phyloP scores from a whole-genome alignment of 1,284 basidiomycete species.

The Grifola frondosa region DNA sequence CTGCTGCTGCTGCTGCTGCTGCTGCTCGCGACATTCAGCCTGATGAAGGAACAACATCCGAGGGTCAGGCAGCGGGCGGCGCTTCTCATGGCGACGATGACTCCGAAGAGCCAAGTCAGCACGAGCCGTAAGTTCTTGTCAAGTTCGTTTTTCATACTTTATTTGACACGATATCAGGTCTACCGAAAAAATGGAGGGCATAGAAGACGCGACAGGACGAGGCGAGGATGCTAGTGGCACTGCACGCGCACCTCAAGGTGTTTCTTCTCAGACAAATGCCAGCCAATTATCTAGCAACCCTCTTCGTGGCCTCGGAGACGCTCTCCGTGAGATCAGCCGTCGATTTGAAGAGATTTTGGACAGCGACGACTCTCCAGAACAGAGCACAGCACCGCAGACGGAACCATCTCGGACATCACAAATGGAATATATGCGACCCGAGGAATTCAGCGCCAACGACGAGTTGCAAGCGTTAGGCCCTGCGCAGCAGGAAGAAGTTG shows the following conservation, averaged over 20 bases:
- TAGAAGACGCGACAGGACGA: too few relatives aligned
- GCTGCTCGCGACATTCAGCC: background rate
- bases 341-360: constrained; percentile 85
- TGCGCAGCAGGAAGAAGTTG: constrained; percentile 79
- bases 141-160: background rate
- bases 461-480: constrained; percentile 91
- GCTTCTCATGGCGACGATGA: too few relatives aligned
- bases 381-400: constrained; percentile 20
- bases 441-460: constrained; percentile 55
- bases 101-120: constrained; percentile 6
- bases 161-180: constrained; percentile 2
- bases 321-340: constrained; percentile 81
- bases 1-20: constrained; percentile 15
- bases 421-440: constrained; percentile 83
- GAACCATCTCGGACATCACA: constrained; percentile 47
- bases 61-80: too few relatives aligned
- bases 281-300: constrained; percentile 53
- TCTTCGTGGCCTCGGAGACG: constrained; percentile 83
- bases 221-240: constrained; percentile 35
- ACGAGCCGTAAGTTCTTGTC: constrained; percentile 13
- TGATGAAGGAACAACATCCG: too few relatives aligned
- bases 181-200: too few relatives aligned
- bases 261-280: constrained; percentile 38
- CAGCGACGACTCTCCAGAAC: constrained; percentile 37
- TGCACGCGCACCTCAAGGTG: constrained; percentile 47